Conservation (phyloP, 2,329 filamentous ascomycete species). For the Akanthomyces dipterigenus region DNA sequence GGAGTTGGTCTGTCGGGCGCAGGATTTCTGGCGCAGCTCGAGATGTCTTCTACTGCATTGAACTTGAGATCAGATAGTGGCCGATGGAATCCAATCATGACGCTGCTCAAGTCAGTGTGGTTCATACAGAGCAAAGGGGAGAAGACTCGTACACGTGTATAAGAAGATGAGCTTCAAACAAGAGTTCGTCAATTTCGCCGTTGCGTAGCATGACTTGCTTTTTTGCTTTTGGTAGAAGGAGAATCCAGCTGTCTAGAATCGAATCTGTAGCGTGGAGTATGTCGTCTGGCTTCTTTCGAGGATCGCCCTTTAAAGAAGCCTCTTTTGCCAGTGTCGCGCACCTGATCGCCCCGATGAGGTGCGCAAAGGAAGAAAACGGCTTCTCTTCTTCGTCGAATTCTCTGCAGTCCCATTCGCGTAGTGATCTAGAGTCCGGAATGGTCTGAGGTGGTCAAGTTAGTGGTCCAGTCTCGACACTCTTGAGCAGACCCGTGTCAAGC, state of each 20-base stretch:
- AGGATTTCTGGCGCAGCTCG: constrained; percentile 27
- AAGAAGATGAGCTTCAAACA: constrained; percentile 23
- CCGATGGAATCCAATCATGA: constrained; percentile 30
- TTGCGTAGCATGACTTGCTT: constrained; percentile 25
- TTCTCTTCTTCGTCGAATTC: constrained; percentile 48
- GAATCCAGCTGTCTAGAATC: constrained; percentile 30
- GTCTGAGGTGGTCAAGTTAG: background rate
- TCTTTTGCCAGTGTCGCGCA: constrained; percentile 22
- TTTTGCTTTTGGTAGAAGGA: constrained; percentile 28
- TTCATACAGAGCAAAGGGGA: background rate
- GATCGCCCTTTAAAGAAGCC: constrained; percentile 15
- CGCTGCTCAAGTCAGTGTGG: constrained; percentile 18
- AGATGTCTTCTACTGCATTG: constrained; percentile 30
- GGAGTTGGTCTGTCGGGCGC: constrained; percentile 14
- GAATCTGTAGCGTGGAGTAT: constrained; percentile 29
- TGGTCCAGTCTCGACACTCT: background rate
- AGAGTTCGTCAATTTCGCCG: constrained; percentile 24
- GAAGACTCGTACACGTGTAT: constrained; percentile 19
- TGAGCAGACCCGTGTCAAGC: too few species aligned
- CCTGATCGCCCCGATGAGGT: constrained; percentile 58
- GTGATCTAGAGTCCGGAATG: constrained; percentile 31
- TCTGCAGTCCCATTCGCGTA: constrained; percentile 55
- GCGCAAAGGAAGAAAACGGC: constrained; percentile 59
- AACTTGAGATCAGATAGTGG: constrained; percentile 33
- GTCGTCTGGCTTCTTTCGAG: constrained; percentile 20